Evolutionary conservation across 2,329 filamentous ascomycete genomes (phyloP), one percentile per base, ranked within the genome.

Genomic region (Exophiala aquamarina): DNA sequence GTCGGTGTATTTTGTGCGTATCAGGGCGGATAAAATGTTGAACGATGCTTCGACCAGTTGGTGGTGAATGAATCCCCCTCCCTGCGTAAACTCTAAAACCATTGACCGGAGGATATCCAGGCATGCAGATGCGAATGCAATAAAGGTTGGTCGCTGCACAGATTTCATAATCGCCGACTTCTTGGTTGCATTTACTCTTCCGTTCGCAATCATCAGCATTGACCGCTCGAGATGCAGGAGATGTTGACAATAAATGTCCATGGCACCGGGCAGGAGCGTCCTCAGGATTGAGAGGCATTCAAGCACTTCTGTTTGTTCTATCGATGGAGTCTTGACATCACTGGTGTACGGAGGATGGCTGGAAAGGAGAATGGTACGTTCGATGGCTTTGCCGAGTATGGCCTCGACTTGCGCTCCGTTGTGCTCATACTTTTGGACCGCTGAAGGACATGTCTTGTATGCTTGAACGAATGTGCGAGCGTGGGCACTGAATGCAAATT

Each of bases 1-100:
- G 68, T 90, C 95, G 36, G 75, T 73, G 63, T 97, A 97, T 62
- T 96, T 97, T 18, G 89, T 77, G 2, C 74, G 66, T 41, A 97
- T 84, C 0, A 90, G 83, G 37, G 74, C 79, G 13, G 78, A 77
- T 2, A 97, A 73, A 18, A 86, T 83, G 3, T 76, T 72, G 4
- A 97, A 66, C 0, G 83, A 82, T 5, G 77, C 73, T 1, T 79
- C 17, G 21, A 56, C 35, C 5, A 50, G 41, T 18, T 53, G 20
- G 7, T 21, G 42, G 13, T 41, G 17, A 15, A 50, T 44, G 20
- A 54, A 28, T 8, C 47, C 28, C 20, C 38, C 37, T 33, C 40
- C 44, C 9, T 47, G 38, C 2, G 45, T 41, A 10, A 40, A 35
- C 29, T 51, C 43, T 23, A 52, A 41, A n/a, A 54, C 17, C n/a